These are phyloP conservation scores for Allomyces arbusculus DNA, from an alignment of 192 early-diverging fungal species.

Conservation along the genomic window DNA sequence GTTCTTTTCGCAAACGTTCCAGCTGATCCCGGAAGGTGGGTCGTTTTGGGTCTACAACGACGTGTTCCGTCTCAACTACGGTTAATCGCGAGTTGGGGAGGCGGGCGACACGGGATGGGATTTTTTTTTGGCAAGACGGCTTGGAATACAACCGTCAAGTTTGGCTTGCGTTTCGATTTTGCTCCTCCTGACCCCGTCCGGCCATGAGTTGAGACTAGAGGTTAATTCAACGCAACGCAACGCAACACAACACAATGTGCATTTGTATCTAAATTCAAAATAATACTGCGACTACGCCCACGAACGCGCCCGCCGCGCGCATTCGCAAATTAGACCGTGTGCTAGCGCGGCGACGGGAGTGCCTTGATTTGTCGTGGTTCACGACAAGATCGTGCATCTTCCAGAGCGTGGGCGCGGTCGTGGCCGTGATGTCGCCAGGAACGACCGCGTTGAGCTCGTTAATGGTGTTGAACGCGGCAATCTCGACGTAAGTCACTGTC, in stretches of 20 bases:
- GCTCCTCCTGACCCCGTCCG: too few relatives aligned
- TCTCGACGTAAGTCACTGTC: neutral
- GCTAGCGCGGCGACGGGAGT: neutral
- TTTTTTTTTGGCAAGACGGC: too few relatives aligned
- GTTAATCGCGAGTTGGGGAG: slow-evolving; percentile 9
- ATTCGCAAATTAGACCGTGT: neutral
- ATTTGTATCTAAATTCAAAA: too few relatives aligned
- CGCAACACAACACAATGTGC: too few relatives aligned
- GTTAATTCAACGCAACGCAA: too few relatives aligned
- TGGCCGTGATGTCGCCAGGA: neutral
- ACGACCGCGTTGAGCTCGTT: neutral
- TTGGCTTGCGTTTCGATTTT: too few relatives aligned
- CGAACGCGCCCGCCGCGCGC: too few relatives aligned
- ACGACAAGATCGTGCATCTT: neutral
- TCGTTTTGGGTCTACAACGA: slow-evolving; percentile 71
- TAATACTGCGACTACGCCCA: too few relatives aligned
- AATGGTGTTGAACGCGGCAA: neutral
- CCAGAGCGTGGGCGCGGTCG: neutral
- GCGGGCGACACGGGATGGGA: too few relatives aligned
- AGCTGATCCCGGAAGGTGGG: slow-evolving; percentile 46
- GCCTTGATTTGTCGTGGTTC: neutral
- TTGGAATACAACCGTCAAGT: too few relatives aligned
- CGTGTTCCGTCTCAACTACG: slow-evolving; percentile 64
- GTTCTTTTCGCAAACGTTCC: slow-evolving; percentile 72
- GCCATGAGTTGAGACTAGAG: too few relatives aligned